phyloP scores from a whole-genome alignment of 371 early-diverging fungal species.

The Circinella minor region DNA sequence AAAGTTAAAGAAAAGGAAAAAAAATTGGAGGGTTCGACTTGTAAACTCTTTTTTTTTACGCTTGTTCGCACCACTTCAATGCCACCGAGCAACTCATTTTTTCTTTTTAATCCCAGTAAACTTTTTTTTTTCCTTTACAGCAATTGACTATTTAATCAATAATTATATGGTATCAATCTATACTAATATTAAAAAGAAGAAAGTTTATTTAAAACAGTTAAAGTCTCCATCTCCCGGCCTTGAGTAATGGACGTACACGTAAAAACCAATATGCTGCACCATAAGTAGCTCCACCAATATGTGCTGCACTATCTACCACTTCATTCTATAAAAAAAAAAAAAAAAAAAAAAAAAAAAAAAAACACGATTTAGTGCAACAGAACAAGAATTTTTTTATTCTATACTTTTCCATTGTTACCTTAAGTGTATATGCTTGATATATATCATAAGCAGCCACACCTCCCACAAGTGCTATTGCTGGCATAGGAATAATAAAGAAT shows the following conservation, averaged over 20 bases:
- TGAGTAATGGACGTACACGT: conserved; percentile 48
- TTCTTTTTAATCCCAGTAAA: conserved; percentile 37
- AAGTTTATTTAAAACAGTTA: not conserved
- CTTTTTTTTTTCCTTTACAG: conserved; percentile 18
- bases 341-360: no score
- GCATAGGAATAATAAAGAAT: conserved; percentile 65
- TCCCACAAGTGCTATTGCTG: conserved; percentile 57
- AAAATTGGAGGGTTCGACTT: not conserved
- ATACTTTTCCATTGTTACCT: conserved; percentile 23
- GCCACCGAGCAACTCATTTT: not conserved
- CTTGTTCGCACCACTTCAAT: not conserved
- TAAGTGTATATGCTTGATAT: conserved; percentile 40
- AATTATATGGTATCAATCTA: not conserved
- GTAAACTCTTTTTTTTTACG: no score
- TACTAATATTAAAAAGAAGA: not conserved
- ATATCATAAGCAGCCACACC: conserved; percentile 45
- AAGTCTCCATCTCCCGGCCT: conserved; percentile 37
- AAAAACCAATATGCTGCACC: conserved; percentile 62
- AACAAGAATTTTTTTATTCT: not conserved
- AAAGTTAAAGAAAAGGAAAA: no score
- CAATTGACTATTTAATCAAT: not conserved
- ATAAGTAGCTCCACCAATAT: conserved; percentile 61
- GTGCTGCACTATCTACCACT: conserved; percentile 60
- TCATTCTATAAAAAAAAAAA: conserved; percentile 30
- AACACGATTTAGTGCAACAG: not conserved